A percentile compares a stretch with the other conserved stretches of the same genome.
Conservation (phyloP, 75 land plant genomes). For the Pinus tabuliformis region DNA sequence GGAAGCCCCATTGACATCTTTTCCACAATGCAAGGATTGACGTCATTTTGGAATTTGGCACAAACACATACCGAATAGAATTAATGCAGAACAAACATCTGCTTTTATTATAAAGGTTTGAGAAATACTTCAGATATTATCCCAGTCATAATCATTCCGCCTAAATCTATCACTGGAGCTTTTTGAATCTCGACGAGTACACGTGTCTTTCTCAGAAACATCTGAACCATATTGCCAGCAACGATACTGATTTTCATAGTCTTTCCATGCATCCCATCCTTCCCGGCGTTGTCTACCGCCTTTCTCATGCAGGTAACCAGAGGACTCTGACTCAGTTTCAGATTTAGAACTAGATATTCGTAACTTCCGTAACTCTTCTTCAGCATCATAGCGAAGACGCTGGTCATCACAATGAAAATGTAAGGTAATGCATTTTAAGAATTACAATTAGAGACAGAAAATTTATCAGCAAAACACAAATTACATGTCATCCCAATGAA, state of each 20-base stretch:
- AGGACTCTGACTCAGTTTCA: neutral
- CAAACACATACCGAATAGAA: neutral
- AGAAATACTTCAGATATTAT: neutral
- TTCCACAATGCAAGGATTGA: neutral
- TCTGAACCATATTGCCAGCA: neutral
- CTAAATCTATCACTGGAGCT: neutral
- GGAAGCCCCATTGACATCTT: neutral
- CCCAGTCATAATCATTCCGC: conserved; percentile 6
- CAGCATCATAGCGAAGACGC: conserved; percentile 8
- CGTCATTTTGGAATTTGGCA: neutral
- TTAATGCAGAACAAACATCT: neutral
- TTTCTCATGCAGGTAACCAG: neutral
- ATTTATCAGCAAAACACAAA: neutral
- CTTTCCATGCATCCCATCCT: conserved; percentile 6
- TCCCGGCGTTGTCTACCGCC: conserved; percentile 1
- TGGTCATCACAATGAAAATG: neutral
- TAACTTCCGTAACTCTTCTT: conserved; percentile 2
- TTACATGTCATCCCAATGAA: neutral
- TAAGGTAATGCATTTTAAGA: neutral
- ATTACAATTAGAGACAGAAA: neutral
- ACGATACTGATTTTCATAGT: conserved; percentile 6
- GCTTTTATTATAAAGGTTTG: neutral
- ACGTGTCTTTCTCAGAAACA: neutral
- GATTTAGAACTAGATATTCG: neutral
- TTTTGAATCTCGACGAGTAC: neutral